Percentiles rank a stretch among this genome's conserved stretches.
phyloP scores from a whole-genome alignment of 164 flowering plant genomes.

The Akebia trifoliata region DNA sequence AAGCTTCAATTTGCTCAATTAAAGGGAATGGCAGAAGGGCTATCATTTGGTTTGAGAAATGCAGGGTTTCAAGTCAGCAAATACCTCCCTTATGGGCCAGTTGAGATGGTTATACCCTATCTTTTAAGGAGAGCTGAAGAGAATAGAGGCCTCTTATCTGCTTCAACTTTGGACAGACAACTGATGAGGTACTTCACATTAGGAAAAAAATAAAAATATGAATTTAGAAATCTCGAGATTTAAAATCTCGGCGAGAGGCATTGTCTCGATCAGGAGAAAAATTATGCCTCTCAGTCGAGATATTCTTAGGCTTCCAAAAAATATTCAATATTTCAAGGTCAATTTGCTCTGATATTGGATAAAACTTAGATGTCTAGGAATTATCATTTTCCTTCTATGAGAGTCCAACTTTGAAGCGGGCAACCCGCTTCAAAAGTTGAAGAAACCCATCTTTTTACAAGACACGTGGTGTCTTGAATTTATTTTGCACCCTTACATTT shows the following conservation, averaged over 20 bases:
- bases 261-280: no score
- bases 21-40: constrained; percentile 88
- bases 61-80: constrained; percentile 92
- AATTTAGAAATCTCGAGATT: not conserved
- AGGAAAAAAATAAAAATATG: not conserved
- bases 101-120: constrained; percentile 78
- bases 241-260: not conserved
- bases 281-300: no score
- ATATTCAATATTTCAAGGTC: no score
- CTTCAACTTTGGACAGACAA: constrained; percentile 55
- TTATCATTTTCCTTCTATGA: no score
- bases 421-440: no score
- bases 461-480: no score
- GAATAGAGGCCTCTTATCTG: constrained; percentile 69
- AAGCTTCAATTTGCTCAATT: constrained; percentile 85
- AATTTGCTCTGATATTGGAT: no score
- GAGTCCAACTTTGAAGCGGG: no score
- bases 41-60: constrained; percentile 62
- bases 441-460: no score
- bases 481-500: no score
- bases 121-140: constrained; percentile 91
- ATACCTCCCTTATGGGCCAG: constrained; percentile 83
- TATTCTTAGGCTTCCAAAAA: no score
- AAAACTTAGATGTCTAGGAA: no score
- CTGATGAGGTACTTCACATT: constrained; percentile 54